A percentile compares a stretch with the other conserved stretches of the same genome.
phyloP scores from a whole-genome alignment of 192 early-diverging fungal species.

The Coemansia umbellata region DNA sequence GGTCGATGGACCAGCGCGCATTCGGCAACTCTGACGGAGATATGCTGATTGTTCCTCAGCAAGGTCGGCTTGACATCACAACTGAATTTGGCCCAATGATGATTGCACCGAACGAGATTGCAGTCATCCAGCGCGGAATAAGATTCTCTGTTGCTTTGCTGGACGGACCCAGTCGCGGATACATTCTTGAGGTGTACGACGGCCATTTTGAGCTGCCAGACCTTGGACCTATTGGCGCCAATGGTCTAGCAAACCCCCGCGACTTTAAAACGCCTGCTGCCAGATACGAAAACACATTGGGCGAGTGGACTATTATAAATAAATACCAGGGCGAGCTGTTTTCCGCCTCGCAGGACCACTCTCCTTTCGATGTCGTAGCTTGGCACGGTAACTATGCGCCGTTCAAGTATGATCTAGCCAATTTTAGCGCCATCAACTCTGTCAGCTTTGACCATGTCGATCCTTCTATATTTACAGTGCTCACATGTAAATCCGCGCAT shows the following conservation, averaged over 20 bases:
- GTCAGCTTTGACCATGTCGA: constrained; percentile 88
- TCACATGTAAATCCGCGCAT: constrained; percentile 83
- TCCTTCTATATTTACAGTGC: constrained; percentile 95
- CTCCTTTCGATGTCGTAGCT: constrained; percentile 93
- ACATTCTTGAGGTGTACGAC: constrained; percentile 85
- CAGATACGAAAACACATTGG: constrained; percentile 61
- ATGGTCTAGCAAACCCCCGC: constrained; percentile 91
- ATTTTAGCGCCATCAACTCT: constrained; percentile 82
- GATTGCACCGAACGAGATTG: constrained; percentile 87
- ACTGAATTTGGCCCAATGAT: constrained; percentile 87
- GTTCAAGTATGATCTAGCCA: constrained; percentile 84
- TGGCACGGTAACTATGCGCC: constrained; percentile 99
- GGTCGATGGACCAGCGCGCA: constrained; percentile 70
- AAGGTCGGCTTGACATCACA: constrained; percentile 79
- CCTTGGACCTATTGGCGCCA: constrained; percentile 92
- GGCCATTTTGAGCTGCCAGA: constrained; percentile 93
- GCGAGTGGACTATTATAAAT: constrained; percentile 64
- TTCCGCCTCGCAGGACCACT: constrained; percentile 68
- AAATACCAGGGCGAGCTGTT: constrained; percentile 87
- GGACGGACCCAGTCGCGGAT: constrained; percentile 84
- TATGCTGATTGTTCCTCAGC: constrained; percentile 88
- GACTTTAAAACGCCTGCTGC: constrained; percentile 91
- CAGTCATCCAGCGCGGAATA: constrained; percentile 90
- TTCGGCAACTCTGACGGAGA: constrained; percentile 94
- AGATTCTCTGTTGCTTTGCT: constrained; percentile 75